Evolutionary conservation across 441 rosid genomes (phyloP), one percentile per base, ranked within the genome.

Genomic region (Macaranga tanarius): DNA sequence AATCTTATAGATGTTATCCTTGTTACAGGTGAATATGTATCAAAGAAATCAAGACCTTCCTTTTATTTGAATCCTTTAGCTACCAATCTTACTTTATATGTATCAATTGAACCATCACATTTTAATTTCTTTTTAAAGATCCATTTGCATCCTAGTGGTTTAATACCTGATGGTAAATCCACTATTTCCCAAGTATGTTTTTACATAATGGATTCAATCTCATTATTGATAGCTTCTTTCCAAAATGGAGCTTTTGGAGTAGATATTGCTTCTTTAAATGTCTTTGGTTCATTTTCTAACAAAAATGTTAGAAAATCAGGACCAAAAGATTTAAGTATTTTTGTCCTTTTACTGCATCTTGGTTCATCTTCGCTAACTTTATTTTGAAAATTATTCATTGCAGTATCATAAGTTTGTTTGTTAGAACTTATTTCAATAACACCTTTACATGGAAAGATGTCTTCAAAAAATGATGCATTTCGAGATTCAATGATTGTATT

Each of bases 221-320:
- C 42, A n/a, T n/a, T n/a, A n/a, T n/a, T n/a, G n/a, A n/a, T n/a
- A n/a, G n/a, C n/a, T n/a, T n/a, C n/a, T n/a, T n/a, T n/a, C n/a
- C n/a, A n/a, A n/a, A n/a, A n/a, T n/a, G n/a, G n/a, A n/a, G 52
- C 25, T 55, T 55, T 34, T 19, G 28, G 31, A 38, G 50, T 45
- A 22, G 26, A 55, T 17, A 69, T 69, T 45, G 51, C 63, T 55
- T 69, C 52, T 15, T 69, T 55, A 17, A 10, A 57, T 4, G 25
- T 69, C 56, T 69, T 5, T 34, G 55, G 64, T 44, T 56, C 73
- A 69, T 40, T 55, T 55, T 69, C 52, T 55, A 55, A 42, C 42
- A 42, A 54, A 44, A 54, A 40, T 15, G 64, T 57, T 42, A 69
- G 63, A 69, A 69, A 55, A 22, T 69, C n/a, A 2, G 0, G 63